Evolutionary conservation across 1,139 yeast species (phyloP).

Genomic region (Pichia sp.): DNA sequence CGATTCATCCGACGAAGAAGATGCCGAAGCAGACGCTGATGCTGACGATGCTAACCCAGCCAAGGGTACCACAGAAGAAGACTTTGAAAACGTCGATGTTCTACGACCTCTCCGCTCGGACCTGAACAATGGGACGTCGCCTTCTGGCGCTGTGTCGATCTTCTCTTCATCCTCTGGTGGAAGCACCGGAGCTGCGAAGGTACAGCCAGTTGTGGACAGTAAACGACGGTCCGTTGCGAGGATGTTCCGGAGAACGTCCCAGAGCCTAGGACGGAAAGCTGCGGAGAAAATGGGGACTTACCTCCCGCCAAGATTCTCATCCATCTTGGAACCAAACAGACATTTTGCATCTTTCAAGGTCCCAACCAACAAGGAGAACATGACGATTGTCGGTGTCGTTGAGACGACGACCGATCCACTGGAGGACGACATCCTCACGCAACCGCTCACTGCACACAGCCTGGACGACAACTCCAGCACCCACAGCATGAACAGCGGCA

Average conservation of each 20-base stretch:
- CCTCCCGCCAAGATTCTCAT: conserved; percentile 79
- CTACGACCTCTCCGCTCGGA: conserved; percentile 21
- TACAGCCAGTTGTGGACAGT: conserved; percentile 68
- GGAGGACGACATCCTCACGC: conserved; percentile 13
- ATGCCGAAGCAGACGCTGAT: conserved; percentile 8
- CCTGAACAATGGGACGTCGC: conserved; percentile 1
- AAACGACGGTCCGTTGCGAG: conserved; percentile 72
- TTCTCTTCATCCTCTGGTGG: conserved; percentile 35
- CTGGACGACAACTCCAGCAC: conserved; percentile 19
- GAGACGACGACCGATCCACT: conserved; percentile 17
- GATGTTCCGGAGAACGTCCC: conserved; percentile 56
- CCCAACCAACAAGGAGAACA: conserved; percentile 62
- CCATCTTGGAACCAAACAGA: conserved; percentile 86
- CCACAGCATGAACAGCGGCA: conserved; percentile 3
- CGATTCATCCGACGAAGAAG: conserved; percentile 18
- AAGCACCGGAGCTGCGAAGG: conserved; percentile 36
- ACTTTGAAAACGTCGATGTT: conserved; percentile 24
- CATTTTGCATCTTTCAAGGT: conserved; percentile 93
- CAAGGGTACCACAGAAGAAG: conserved; percentile 31
- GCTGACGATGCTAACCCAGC: background rate
- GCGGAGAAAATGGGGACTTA: conserved; percentile 90
- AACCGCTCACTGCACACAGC: conserved; percentile 22
- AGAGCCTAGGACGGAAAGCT: conserved; percentile 59
- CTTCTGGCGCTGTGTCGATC: conserved; percentile 24
- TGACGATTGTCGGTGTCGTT: conserved; percentile 60